Evolutionary conservation across 2,329 filamentous ascomycete genomes (phyloP).

Genomic region (Fusarium tanahbumbuense): DNA sequence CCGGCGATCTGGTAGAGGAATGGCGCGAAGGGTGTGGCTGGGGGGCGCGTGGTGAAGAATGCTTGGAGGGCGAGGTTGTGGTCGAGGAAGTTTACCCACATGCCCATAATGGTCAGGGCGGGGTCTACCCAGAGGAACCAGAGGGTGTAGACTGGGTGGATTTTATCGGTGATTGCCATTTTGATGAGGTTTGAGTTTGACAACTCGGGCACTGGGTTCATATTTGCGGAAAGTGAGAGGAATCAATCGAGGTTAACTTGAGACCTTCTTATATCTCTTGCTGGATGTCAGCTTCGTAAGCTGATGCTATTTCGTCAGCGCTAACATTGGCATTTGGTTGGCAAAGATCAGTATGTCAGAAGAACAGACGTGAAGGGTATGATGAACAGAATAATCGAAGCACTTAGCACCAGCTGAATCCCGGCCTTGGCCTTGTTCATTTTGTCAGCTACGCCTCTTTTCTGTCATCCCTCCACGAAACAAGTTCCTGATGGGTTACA

Average conservation of each 20-base stretch:
- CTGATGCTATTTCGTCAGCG: neutral
- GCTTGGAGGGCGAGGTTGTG: conserved; percentile 28
- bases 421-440: rapidly evolving
- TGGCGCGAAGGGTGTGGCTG: conserved; percentile 20
- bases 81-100: conserved; percentile 36
- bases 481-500: neutral
- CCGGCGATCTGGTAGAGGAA: conserved; percentile 45
- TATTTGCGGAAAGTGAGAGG: neutral
- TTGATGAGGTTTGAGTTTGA: neutral
- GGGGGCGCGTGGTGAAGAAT: conserved; percentile 19
- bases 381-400: rapidly evolving
- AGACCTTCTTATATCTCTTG: neutral
- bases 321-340: neutral
- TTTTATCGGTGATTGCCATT: conserved; percentile 24
- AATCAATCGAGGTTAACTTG: neutral
- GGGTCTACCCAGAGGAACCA: conserved; percentile 45
- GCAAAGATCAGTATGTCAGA: rapidly evolving
- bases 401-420: rapidly evolving
- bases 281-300: neutral
- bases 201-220: neutral
- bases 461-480: rapidly evolving
- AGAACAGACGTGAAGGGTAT: neutral
- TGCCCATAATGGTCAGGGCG: conserved; percentile 29
- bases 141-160: conserved; percentile 33
- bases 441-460: neutral